phyloP scores from a whole-genome alignment of 176 grass and related monocot species.

The Pharus latifolius region DNA sequence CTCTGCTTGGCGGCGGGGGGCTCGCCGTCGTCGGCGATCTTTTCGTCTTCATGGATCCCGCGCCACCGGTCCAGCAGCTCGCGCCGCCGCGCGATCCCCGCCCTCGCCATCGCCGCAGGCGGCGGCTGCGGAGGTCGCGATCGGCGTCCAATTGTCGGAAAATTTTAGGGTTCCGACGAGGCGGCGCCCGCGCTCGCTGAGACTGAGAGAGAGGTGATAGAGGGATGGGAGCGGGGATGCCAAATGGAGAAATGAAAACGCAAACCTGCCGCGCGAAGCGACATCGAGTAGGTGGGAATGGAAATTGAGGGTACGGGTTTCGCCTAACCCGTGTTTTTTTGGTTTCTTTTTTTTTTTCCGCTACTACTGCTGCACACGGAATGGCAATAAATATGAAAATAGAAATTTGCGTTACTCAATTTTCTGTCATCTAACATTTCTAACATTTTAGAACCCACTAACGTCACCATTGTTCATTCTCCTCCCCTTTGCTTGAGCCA shows the following conservation, averaged over 20 bases:
- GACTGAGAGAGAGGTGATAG: background rate
- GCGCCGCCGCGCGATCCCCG: slow-evolving; percentile 11
- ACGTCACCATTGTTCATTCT: too few species aligned
- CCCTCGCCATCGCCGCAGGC: slow-evolving; percentile 20
- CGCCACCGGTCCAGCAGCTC: slow-evolving; percentile 61
- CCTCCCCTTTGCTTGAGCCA: too few species aligned
- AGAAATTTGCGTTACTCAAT: too few species aligned
- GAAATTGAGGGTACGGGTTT: too few species aligned
- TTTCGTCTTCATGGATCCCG: slow-evolving; percentile 59
- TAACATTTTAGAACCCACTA: too few species aligned
- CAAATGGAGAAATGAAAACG: background rate
- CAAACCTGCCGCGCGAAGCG: background rate
- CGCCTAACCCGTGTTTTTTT: too few species aligned
- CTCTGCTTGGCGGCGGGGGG: slow-evolving; percentile 20
- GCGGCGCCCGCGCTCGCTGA: background rate
- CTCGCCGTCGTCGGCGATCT: slow-evolving; percentile 30
- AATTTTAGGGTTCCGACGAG: slow-evolving; percentile 22
- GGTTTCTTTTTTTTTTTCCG: too few species aligned
- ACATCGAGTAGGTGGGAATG: background rate
- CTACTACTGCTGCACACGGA: too few species aligned
- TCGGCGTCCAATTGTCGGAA: background rate
- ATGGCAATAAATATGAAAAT: too few species aligned
- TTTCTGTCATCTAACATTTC: too few species aligned
- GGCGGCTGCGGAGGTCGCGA: background rate
- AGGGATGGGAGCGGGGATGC: background rate